phyloP scores from a whole-genome alignment of 2,329 filamentous ascomycete genomes.

The Myrmaecium sp. region DNA sequence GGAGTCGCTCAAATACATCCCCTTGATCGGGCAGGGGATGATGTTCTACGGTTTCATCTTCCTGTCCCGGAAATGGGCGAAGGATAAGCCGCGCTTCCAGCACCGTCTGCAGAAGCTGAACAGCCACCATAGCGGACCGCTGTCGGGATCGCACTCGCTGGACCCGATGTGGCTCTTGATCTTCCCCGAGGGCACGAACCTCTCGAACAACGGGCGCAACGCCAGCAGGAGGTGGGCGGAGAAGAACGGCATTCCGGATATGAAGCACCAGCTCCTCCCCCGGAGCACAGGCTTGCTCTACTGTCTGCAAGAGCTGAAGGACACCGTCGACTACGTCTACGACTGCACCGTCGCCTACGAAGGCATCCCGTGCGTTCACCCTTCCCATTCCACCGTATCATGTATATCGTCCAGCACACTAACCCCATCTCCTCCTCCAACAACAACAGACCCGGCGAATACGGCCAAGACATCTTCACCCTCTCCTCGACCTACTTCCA shows the following conservation, averaged over 20 bases:
- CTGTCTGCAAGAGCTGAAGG: slow-evolving; percentile 58
- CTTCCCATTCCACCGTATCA: neutral
- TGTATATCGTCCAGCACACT: neutral
- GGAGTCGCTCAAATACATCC: slow-evolving; percentile 68
- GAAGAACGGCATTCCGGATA: slow-evolving; percentile 56
- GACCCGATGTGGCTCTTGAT: slow-evolving; percentile 83
- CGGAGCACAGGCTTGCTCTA: slow-evolving; percentile 68
- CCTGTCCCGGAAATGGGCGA: slow-evolving; percentile 75
- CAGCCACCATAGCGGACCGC: slow-evolving; percentile 23
- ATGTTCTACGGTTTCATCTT: slow-evolving; percentile 84
- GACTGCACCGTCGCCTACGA: slow-evolving; percentile 95
- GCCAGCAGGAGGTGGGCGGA: slow-evolving; percentile 61
- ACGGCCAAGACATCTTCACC: slow-evolving; percentile 82
- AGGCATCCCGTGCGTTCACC: slow-evolving; percentile 58
- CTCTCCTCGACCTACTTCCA: slow-evolving; percentile 76
- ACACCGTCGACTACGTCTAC: slow-evolving; percentile 66
- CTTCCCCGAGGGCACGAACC: slow-evolving; percentile 77
- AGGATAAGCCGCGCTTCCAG: slow-evolving; percentile 59
- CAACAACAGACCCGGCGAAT: slow-evolving; percentile 32
- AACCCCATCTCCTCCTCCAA: neutral
- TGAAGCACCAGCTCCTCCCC: slow-evolving; percentile 58
- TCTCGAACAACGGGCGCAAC: slow-evolving; percentile 50
- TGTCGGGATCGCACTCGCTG: slow-evolving; percentile 32
- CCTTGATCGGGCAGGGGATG: slow-evolving; percentile 64
- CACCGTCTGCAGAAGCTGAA: slow-evolving; percentile 57